A percentile compares a stretch with the other conserved stretches of the same genome.
phyloP scores from a whole-genome alignment of 2,329 filamentous ascomycete genomes.

The Colletotrichum navitas region DNA sequence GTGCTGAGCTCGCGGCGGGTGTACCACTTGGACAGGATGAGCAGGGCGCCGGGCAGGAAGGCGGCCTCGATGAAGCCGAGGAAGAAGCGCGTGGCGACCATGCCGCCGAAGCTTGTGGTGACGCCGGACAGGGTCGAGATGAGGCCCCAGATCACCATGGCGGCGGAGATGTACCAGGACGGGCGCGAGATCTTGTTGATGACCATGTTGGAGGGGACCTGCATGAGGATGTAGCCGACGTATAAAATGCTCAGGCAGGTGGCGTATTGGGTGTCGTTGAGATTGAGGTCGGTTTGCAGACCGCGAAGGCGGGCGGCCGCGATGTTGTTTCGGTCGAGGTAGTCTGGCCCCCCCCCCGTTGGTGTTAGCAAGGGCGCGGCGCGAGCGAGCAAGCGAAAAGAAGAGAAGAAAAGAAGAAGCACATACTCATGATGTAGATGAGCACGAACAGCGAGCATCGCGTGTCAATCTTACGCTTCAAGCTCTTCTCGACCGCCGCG shows the following conservation, averaged over 20 bases:
- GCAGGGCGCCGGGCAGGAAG: conserved; percentile 72
- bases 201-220: conserved; percentile 70
- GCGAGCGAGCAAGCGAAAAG: neutral
- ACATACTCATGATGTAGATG: conserved; percentile 72
- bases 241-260: conserved; percentile 75
- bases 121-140: conserved; percentile 69
- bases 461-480: conserved; percentile 78
- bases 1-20: conserved; percentile 69
- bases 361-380: conserved; percentile 64
- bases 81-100: conserved; percentile 70
- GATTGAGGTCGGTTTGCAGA: conserved; percentile 69
- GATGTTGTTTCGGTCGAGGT: conserved; percentile 77
- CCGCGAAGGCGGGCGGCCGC: conserved; percentile 75
- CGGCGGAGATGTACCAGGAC: conserved; percentile 62
- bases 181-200: conserved; percentile 67
- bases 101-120: conserved; percentile 64
- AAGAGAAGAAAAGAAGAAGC: neutral
- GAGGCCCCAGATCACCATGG: conserved; percentile 71
- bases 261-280: conserved; percentile 71
- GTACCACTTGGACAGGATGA: conserved; percentile 76
- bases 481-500: conserved; percentile 68
- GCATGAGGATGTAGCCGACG: conserved; percentile 75
- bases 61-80: conserved; percentile 74
- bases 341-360: conserved; percentile 57
- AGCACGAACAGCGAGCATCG: conserved; percentile 77